Conservation (phyloP, 805 yeast species). For the Hanseniaspora nectarophila region DNA sequence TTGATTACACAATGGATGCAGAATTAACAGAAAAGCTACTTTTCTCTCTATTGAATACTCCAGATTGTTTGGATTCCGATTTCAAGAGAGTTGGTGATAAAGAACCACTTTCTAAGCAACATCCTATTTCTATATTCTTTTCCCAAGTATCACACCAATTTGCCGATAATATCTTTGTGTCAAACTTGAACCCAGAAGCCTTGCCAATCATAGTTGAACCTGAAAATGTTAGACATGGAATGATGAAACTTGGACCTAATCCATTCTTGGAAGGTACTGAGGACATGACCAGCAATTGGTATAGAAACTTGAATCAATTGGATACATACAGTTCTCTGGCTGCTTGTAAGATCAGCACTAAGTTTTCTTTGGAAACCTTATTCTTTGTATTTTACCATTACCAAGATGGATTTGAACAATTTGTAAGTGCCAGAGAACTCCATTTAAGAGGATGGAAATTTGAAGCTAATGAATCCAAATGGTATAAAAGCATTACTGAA, state of each 20-base stretch:
- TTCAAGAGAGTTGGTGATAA: conserved; percentile 47
- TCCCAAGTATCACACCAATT: conserved; percentile 41
- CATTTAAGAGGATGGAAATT: conserved; percentile 68
- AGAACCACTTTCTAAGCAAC: conserved; percentile 68
- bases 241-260: conserved; percentile 5
- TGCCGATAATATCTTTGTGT: conserved; percentile 19
- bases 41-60: conserved; percentile 73
- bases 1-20: conserved; percentile 20
- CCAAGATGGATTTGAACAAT: conserved; percentile 60
- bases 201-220: conserved; percentile 6
- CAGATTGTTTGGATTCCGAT: conserved; percentile 87
- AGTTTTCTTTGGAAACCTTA: conserved; percentile 74
- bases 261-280: conserved; percentile 4
- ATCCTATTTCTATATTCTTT: conserved; percentile 79
- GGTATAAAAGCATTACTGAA: conserved; percentile 36
- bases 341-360: conserved; percentile 51
- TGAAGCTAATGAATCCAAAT: conserved; percentile 29
- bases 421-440: conserved; percentile 70
- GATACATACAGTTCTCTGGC: conserved; percentile 28
- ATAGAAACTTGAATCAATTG: conserved; percentile 11
- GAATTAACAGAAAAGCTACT: conserved; percentile 38
- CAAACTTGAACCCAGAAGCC: conserved; percentile 16
- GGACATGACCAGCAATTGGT: conserved; percentile 14
- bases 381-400: conserved; percentile 83
- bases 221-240: conserved; percentile 8